A percentile compares a stretch with the other conserved stretches of the same genome.
Evolutionary conservation across 768 basidiomycete genomes (phyloP).

Genomic region (Mycena venus): DNA sequence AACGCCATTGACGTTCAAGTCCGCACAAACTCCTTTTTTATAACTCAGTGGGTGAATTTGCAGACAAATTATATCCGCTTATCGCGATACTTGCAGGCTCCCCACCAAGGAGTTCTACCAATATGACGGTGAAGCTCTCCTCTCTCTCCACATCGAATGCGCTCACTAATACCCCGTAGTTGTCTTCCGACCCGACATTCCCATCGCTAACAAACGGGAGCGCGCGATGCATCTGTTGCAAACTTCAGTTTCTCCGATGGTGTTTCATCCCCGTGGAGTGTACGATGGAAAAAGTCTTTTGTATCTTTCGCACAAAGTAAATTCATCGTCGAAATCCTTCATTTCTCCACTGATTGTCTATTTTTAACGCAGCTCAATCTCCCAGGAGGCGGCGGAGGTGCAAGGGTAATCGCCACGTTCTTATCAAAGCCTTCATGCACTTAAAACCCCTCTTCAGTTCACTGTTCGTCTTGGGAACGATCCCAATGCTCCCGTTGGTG

Average conservation of each 20-base stretch:
- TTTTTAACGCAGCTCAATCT: no score
- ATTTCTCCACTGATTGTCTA: no score
- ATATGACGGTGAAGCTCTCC: slow-evolving; percentile 43
- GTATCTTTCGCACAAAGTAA: slow-evolving; percentile 49
- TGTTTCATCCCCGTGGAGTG: slow-evolving; percentile 58
- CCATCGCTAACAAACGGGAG: slow-evolving; percentile 39
- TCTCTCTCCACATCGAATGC: background rate
- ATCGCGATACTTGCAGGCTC: slow-evolving; percentile 30
- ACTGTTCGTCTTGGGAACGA: slow-evolving; percentile 48
- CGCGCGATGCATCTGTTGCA: slow-evolving; percentile 57
- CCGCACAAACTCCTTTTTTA: slow-evolving; percentile 45
- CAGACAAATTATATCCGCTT: background rate
- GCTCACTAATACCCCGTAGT: slow-evolving; percentile 8
- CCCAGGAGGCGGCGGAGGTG: slow-evolving; percentile 40
- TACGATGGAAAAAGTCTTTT: slow-evolving; percentile 62
- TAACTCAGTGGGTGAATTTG: slow-evolving; percentile 36
- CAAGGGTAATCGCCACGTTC: slow-evolving; percentile 28
- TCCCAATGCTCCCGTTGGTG: slow-evolving; percentile 25
- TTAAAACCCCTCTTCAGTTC: slow-evolving; percentile 46
- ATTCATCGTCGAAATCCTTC: no score
- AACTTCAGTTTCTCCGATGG: slow-evolving; percentile 42
- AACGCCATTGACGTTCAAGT: slow-evolving; percentile 33
- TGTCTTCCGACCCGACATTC: slow-evolving; percentile 38
- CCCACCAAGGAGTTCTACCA: slow-evolving; percentile 44
- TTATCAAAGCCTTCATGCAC: background rate